Evolutionary conservation across 2,329 filamentous ascomycete species (phyloP).

Genomic region (Orbilia ellipsospora): DNA sequence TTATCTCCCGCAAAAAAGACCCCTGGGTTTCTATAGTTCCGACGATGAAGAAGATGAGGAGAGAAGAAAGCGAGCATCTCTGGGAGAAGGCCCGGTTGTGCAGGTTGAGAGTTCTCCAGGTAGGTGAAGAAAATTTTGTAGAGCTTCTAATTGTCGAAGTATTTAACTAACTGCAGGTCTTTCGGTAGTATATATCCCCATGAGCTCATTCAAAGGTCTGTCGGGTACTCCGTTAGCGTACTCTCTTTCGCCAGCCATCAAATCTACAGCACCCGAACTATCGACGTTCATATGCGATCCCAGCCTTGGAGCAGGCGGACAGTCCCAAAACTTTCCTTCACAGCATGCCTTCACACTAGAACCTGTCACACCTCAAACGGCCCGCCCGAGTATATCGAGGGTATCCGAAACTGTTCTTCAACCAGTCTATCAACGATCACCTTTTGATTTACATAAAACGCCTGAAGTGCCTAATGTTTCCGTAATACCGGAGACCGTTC

Average conservation of each 20-base stretch:
- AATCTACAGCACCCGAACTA: conserved; percentile 11
- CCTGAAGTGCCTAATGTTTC: conserved; percentile 8
- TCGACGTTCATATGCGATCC: conserved; percentile 42
- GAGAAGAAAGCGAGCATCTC: conserved; percentile 21
- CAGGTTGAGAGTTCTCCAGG: conserved; percentile 30
- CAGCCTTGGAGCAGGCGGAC: no score
- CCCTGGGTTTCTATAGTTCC: conserved; percentile 9
- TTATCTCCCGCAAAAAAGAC: conserved; percentile 16
- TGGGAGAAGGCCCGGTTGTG: conserved; percentile 2
- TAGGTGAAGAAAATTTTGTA: not conserved
- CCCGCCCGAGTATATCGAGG: conserved; percentile 1
- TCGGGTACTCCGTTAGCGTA: conserved; percentile 27
- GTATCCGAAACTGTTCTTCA: conserved; percentile 25
- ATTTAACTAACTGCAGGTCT: not conserved
- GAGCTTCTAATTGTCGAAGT: not conserved
- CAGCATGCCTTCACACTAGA: conserved; percentile 38
- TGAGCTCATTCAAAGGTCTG: conserved; percentile 27
- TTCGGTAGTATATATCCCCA: conserved; percentile 25
- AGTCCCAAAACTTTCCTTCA: conserved; percentile 1
- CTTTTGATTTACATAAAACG: not conserved
- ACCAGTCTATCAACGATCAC: not conserved
- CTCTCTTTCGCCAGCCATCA: conserved; percentile 14
- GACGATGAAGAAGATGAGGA: conserved; percentile 19
- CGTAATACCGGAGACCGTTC: conserved; percentile 11
- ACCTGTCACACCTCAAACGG: conserved; percentile 25